Conservation (phyloP, 2,329 filamentous ascomycete genomes). For the Drechslerella coelobrocha region DNA sequence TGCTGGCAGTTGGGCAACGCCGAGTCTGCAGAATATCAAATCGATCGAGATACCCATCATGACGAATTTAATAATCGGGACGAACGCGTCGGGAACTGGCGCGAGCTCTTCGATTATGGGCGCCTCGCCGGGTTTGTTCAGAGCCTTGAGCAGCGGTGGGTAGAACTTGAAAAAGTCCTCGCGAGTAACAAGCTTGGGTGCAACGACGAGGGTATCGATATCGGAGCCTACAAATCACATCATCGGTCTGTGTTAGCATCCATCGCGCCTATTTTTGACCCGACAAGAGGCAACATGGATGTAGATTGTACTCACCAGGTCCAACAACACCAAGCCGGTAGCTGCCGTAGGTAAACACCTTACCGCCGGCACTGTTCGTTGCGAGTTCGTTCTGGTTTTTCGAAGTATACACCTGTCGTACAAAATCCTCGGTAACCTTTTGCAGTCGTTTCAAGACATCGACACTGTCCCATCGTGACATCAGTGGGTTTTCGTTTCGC, state of each 20-base stretch:
- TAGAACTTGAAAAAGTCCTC: conserved; percentile 93
- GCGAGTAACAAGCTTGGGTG: conserved; percentile 83
- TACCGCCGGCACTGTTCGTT: conserved; percentile 83
- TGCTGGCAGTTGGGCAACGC: conserved; percentile 73
- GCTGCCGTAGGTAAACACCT: conserved; percentile 95
- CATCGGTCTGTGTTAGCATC: conserved; percentile 6
- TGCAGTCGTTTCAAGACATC: conserved; percentile 78
- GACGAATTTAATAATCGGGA: conserved; percentile 97
- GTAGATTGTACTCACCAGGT: conserved; percentile 64
- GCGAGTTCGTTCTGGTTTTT: conserved; percentile 77
- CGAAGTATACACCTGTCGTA: conserved; percentile 76
- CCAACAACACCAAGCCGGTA: conserved; percentile 93
- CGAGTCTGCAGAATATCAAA: conserved; percentile 82
- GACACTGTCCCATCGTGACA: conserved; percentile 62
- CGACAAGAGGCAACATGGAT: not conserved
- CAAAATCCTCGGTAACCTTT: conserved; percentile 81
- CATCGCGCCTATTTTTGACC: not conserved
- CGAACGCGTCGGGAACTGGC: conserved; percentile 85
- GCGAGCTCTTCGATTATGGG: conserved; percentile 85
- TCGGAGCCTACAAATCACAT: conserved; percentile 72
- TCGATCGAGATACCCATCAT: conserved; percentile 92
- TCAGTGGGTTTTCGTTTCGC: conserved; percentile 4
- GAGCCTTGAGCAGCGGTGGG: conserved; percentile 76
- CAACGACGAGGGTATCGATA: conserved; percentile 94
- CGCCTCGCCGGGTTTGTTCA: conserved; percentile 67